A percentile compares a stretch with the other conserved stretches of the same genome.
These are phyloP conservation scores for Trametes versicolor DNA, from an alignment of 1,284 basidiomycete species.

Conservation along the genomic window DNA sequence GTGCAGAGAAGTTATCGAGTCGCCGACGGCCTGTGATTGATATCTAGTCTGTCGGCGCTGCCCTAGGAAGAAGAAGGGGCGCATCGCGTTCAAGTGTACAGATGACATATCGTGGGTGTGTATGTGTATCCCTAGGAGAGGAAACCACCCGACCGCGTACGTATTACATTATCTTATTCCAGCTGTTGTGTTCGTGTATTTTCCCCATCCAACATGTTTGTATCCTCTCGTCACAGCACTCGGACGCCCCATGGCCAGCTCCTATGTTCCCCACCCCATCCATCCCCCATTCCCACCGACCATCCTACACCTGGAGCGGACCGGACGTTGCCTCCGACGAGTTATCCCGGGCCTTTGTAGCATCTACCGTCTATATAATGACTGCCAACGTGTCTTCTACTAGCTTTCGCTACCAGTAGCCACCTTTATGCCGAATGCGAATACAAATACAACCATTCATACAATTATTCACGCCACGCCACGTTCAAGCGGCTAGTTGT, in stretches of 20 bases:
- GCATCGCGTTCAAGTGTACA: not conserved
- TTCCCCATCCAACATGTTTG: not conserved
- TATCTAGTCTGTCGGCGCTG: not conserved
- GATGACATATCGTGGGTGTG: not conserved
- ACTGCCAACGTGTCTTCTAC: not conserved
- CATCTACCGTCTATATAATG: slow-evolving; percentile 12
- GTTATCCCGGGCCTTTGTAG: slow-evolving; percentile 8
- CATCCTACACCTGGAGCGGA: slow-evolving; percentile 5
- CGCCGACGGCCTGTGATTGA: not conserved
- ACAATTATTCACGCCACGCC: not conserved
- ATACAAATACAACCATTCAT: not conserved
- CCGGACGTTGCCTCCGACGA: not conserved
- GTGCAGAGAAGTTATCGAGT: not conserved
- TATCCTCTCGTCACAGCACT: not conserved
- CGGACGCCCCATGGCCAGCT: too few species aligned
- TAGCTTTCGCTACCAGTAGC: not conserved
- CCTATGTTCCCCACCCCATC: not conserved
- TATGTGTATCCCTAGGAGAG: not conserved
- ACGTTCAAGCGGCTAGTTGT: not conserved
- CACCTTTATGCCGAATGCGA: not conserved
- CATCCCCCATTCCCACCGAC: not conserved
- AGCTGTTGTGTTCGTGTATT: not conserved
- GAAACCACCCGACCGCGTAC: not conserved
- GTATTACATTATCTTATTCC: slow-evolving; percentile 3
- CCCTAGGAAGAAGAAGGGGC: not conserved